phyloP scores from a whole-genome alignment of 1,284 basidiomycete species.

The Puccinia hordei region DNA sequence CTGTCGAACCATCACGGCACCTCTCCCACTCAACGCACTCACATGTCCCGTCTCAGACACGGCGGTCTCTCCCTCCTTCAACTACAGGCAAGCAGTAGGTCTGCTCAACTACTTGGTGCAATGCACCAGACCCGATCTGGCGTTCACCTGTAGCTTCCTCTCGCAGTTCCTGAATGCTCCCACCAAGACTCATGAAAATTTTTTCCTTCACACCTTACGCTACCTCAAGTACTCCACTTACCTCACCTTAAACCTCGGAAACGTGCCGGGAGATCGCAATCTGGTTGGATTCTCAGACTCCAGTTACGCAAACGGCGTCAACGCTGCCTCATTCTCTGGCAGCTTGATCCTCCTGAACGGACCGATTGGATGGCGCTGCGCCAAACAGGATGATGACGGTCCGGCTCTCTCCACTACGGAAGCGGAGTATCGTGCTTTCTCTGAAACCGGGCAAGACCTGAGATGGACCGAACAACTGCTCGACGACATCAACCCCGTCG shows the following conservation, averaged over 20 bases:
- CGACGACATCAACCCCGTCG: neutral
- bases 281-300: neutral
- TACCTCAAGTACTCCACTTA: neutral
- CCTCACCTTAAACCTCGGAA: neutral
- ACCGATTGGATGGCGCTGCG: slow-evolving; percentile 21
- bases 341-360: neutral
- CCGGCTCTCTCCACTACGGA: slow-evolving; percentile 39
- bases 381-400: slow-evolving; percentile 33
- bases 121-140: no score
- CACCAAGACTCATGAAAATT: no score
- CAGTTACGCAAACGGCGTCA: no score
- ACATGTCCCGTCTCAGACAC: neutral
- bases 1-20: neutral
- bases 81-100: slow-evolving; percentile 4
- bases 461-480: slow-evolving; percentile 9
- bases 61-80: neutral
- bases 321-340: neutral
- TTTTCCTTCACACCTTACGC: neutral
- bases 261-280: neutral
- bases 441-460: neutral
- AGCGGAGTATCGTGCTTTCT: neutral
- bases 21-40: neutral
- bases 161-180: no score
- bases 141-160: no score
- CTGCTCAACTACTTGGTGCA: no score